Percentiles rank a stretch among this genome's conserved stretches.
Evolutionary conservation across 108 stramenopile species (phyloP).

Genomic region (Nannochloropsis salina): DNA sequence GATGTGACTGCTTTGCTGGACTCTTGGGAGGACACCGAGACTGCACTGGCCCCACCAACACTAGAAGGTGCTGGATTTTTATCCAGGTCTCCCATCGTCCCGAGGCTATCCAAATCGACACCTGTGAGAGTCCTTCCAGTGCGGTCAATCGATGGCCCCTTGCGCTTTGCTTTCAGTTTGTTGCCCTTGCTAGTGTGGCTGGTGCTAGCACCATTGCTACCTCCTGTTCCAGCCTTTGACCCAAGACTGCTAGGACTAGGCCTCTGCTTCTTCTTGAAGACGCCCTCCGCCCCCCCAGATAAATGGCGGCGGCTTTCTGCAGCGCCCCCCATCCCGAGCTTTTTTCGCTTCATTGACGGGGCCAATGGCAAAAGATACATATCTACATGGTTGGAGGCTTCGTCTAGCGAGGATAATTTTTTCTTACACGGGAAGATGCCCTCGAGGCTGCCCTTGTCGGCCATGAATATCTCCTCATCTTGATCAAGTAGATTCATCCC

Average conservation of each 20-base stretch:
- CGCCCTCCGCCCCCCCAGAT: neutral
- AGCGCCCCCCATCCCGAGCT: neutral
- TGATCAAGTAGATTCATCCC: neutral
- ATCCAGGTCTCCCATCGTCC: too few relatives aligned
- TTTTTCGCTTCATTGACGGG: neutral
- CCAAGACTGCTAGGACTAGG: neutral
- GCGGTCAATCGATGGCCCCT: too few relatives aligned
- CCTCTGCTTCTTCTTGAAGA: neutral
- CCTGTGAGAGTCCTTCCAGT: too few relatives aligned
- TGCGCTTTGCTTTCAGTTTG: too few relatives aligned
- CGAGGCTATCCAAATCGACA: too few relatives aligned
- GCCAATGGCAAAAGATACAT: neutral
- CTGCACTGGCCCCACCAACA: neutral
- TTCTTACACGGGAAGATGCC: conserved; percentile 13
- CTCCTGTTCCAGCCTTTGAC: neutral
- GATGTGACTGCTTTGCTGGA: neutral
- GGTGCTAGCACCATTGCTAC: neutral
- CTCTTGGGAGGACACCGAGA: neutral
- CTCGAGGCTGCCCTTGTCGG: conserved; percentile 1
- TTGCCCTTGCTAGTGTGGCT: too few relatives aligned
- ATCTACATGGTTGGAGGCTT: neutral
- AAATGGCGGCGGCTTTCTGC: neutral
- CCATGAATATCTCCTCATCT: neutral
- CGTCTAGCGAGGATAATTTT: neutral
- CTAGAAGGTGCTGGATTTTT: too few relatives aligned